Percentiles rank a stretch among this genome's conserved stretches.
These are phyloP conservation scores for Apiotrichum veenhuisii DNA, from an alignment of 1,284 basidiomycete species.

Conservation along the genomic window DNA sequence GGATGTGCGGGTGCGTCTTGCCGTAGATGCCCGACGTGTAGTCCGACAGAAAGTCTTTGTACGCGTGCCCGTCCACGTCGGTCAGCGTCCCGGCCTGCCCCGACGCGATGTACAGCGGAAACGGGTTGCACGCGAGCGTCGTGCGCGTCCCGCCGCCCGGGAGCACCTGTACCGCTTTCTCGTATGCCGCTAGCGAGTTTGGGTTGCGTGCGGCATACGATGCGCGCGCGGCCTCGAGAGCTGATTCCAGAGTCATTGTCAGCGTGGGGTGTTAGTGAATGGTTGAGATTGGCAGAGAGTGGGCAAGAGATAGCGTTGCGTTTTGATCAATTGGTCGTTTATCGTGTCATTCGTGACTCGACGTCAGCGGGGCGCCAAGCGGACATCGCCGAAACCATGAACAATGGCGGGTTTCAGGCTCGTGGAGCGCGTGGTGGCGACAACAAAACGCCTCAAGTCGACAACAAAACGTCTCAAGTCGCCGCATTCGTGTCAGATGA, in stretches of 20 bases:
- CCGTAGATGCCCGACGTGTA: conserved; percentile 33
- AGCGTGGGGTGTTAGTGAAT: background rate
- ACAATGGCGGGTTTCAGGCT: no score
- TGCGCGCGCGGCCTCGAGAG: conserved; percentile 1
- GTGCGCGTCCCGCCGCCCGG: conserved; percentile 30
- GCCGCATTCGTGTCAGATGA: no score
- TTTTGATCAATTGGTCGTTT: no score
- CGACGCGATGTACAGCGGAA: conserved; percentile 23
- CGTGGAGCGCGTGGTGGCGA: no score
- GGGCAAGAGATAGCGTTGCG: no score
- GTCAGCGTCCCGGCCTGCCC: conserved; percentile 17
- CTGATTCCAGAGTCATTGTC: background rate
- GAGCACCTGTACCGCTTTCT: conserved; percentile 1
- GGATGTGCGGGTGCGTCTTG: conserved; percentile 24
- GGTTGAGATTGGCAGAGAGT: no score
- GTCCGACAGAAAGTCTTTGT: conserved; percentile 30
- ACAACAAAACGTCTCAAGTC: no score
- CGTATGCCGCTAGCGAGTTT: conserved; percentile 10
- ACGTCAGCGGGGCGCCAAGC: no score
- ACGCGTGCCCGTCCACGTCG: conserved; percentile 26
- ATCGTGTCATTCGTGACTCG: no score
- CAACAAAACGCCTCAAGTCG: no score
- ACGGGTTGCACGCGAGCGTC: conserved; percentile 26
- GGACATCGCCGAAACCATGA: no score
- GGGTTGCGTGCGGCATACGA: conserved; percentile 16